Base-by-base conservation (phyloP, 306 rosid species). In the Potentilla sterilis region DNA sequence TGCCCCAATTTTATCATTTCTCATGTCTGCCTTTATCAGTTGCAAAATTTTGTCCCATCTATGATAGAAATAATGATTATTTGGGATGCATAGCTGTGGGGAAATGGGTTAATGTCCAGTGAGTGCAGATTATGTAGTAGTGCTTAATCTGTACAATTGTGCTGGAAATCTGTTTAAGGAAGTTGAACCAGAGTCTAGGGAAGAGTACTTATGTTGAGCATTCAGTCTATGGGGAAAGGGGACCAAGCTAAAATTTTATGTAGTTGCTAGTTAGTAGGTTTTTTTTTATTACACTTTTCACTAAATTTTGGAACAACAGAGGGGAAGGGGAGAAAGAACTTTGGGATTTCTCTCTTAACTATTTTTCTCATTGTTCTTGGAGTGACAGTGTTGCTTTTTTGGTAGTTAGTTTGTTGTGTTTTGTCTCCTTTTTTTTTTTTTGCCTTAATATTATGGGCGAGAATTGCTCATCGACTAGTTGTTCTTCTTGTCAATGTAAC, bases 91-190 rank as follows among this genome's bases (percentile, higher is more conserved):
- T 47, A 16, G 42, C 43, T 2, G 12, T 2, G 28, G 32, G 47
- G 37, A 69, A 48, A 46, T 32, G 74, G 74, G 18, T 24, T 47
- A 69, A 69, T 69, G 41, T 69, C 42, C 21, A 35, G 24, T 63
- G 68, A 63, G 65, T 61, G 40, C 40, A 12, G 66, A 61, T 28
- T 12, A 58, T 21, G 35, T 54, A 49, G 7, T 16, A 49, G n/a
- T 49, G 12, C 18, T 49, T 49, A 49, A 12, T 43, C 37, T 67
- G 9, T 67, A 21, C n/a, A 13, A 11, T 24, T 69, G 24, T 21
- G 3, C 15, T 69, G 3, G 2, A 32, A 47, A 28, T 7, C 15
- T 69, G 49, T 46, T 15, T 5, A 69, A 42, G 35, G 28, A 54
- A 54, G 59, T 54, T 46, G 12, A 61, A 61, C 38, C 28, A 28